These are phyloP conservation scores for Acer negundo DNA, from an alignment of 345 rosid species.

Conservation along the genomic window DNA sequence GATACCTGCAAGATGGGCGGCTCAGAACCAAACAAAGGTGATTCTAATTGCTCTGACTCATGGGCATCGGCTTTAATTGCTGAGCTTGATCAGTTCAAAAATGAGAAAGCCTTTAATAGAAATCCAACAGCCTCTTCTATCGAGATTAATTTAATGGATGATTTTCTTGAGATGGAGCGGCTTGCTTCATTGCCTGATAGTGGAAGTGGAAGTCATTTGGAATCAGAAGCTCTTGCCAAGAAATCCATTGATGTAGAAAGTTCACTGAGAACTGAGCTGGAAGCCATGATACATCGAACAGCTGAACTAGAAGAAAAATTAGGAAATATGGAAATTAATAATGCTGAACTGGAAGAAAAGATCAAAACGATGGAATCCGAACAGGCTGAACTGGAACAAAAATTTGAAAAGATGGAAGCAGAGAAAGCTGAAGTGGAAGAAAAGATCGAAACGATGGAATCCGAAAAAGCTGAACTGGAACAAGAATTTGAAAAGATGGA, in stretches of 20 bases:
- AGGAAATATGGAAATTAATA: conserved; percentile 21
- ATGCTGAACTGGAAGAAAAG: conserved; percentile 46
- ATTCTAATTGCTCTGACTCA: conserved; percentile 50
- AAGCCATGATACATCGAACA: conserved; percentile 12
- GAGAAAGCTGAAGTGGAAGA: conserved; percentile 46
- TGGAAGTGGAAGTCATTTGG: conserved; percentile 32
- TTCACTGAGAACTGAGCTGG: conserved; percentile 37
- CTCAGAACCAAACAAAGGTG: conserved; percentile 26
- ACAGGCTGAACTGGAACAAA: conserved; percentile 43
- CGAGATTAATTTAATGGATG: conserved; percentile 85
- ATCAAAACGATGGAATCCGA: conserved; percentile 40
- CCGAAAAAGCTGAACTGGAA: conserved; percentile 46
- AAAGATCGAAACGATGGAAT: conserved; percentile 39
- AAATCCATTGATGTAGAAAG: conserved; percentile 37
- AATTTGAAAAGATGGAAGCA: conserved; percentile 27
- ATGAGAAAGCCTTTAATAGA: conserved; percentile 40
- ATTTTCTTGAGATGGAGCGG: conserved; percentile 95
- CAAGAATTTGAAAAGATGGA: conserved; percentile 28
- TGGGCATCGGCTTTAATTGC: conserved; percentile 52
- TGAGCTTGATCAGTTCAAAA: conserved; percentile 53
- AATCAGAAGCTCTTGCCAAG: conserved; percentile 38
- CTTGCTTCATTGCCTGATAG: conserved; percentile 73
- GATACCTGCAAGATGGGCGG: conserved; percentile 35
- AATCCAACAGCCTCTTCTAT: conserved; percentile 39
- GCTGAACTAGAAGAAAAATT: conserved; percentile 24